Percentiles rank a stretch among this genome's conserved stretches.
These are phyloP conservation scores for Citrus hindsii DNA, from an alignment of 345 rosid species.

Conservation along the genomic window DNA sequence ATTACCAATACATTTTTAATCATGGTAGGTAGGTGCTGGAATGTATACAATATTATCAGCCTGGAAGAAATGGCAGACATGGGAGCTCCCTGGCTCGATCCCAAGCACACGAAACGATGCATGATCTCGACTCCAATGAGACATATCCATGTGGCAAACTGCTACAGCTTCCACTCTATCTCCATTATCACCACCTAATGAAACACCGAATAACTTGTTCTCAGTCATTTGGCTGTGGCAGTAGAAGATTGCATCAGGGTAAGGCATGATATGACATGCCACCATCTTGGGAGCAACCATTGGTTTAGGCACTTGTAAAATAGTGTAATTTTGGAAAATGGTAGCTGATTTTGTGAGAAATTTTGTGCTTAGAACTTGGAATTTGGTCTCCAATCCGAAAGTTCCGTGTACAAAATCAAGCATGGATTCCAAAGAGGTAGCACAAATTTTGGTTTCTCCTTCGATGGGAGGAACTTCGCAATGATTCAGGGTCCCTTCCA, in stretches of 20 bases:
- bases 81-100: not conserved
- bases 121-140: not conserved
- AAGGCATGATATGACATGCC: constrained; percentile 20
- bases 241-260: constrained; percentile 10
- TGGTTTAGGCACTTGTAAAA: constrained; percentile 8
- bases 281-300: constrained; percentile 16
- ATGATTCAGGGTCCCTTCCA: constrained; percentile 12
- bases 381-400: too few species aligned
- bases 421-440: not conserved
- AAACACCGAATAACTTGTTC: constrained; percentile 6
- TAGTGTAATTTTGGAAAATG: constrained; percentile 11
- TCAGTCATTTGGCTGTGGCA: constrained; percentile 15
- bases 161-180: not conserved
- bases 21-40: not conserved
- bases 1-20: too few species aligned
- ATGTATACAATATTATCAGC: not conserved
- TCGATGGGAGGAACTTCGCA: constrained; percentile 16
- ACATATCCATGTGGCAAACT: not conserved
- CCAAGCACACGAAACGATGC: not conserved
- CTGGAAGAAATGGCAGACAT: not conserved
- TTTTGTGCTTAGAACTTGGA: too few species aligned
- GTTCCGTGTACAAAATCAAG: too few species aligned
- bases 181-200: not conserved
- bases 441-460: constrained; percentile 25
- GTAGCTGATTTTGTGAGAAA: too few species aligned